Evolutionary conservation across 129 eudicot species (phyloP), one percentile per base, ranked within the genome.

Genomic region (Lonicera japonica): DNA sequence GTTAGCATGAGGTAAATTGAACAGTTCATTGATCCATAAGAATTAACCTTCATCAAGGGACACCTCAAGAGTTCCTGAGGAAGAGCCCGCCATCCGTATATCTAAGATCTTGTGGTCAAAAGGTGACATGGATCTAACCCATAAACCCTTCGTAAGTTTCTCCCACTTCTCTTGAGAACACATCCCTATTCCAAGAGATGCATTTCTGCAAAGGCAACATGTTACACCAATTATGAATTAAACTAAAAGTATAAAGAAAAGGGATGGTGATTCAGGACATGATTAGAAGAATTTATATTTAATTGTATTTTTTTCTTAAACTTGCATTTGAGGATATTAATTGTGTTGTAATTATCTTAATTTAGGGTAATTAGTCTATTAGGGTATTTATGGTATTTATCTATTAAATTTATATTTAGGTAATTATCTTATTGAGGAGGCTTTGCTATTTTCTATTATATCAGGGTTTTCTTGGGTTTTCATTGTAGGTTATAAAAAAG

Each of bases 51-150:
- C 92, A 52, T 72, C 71, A 60, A 88, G 59, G 13, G 71, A 73
- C 25, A 86, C 78, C 78, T 83, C 73, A 70, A 85, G 62, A 67
- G 64, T 68, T 75, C 73, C 86, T 19, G 68, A 60, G 56, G 83
- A 64, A 43, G 89, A 75, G 41, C 88, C 78, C 20, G 54, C 69
- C 58, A 80, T 75, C 38, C 95, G 70, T 57, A 94, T 50, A 68
- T 94, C 96, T 60, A 94, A 74, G 40, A 94, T 43, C 68, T 85
- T 88, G 84, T 88, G 77, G 70, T 88, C 99, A 77, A 85, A 94
- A 14, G 99, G 96, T 17, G 99, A 94, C 95, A 94, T 82, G 58
- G 91, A 75, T 71, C 66, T 74, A 54, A 75, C 75, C 96, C 99
- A 85, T 60, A 83, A 69, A 45, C 82, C 89, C 72, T 83, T 83